Base-by-base conservation (phyloP, 1,139 yeast genomes). In the Yamadazyma mexicana region DNA sequence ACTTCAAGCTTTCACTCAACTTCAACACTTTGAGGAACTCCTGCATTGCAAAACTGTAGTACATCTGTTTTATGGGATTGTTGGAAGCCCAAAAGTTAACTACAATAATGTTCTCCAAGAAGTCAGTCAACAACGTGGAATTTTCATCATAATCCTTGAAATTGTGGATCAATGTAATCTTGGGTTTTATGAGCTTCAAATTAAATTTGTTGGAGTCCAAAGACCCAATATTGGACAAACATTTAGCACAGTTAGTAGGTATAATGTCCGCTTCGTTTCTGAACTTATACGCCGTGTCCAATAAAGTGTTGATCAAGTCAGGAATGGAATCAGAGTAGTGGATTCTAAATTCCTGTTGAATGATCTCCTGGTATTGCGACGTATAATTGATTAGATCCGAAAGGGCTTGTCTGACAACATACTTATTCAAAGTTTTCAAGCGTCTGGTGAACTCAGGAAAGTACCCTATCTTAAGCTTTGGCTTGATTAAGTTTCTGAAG, bases 71-170 rank as follows among this genome's bases (percentile, higher is more conserved):
- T 18, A 80, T 78, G 0, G 98, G 96, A 55, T 89, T 89, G 34
- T 84, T 86, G 1, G 97, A 84, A 1, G 96, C 89, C 79, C 95
- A 83, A 58, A 89, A 91, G 2, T 88, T 79, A 32, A 86, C 87
- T 8, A 91, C 83, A 14, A 94, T 69, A 46, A 80, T 73, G 38
- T 76, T 75, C 47, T 87, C 85, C 35, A 91, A 67, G 42, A 91
- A 79, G 49, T 76, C 73, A 5, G 79, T 67, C 14, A 89, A 70
- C 54, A 92, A 88, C 4, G 69, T 71, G 4, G 80, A 68, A 27
- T 80, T 78, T 50, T 89, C 96, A 3, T 58, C 58, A n/a, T 68
- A 71, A 38, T 82, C 83, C 37, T 69, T 75, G 51, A 85, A 81
- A 55, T 84, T 81, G 45, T 75, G 74, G 3, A 83, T 66, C 10